Conservation (phyloP, 2,329 filamentous ascomycete genomes). For the Alternaria sp. region DNA sequence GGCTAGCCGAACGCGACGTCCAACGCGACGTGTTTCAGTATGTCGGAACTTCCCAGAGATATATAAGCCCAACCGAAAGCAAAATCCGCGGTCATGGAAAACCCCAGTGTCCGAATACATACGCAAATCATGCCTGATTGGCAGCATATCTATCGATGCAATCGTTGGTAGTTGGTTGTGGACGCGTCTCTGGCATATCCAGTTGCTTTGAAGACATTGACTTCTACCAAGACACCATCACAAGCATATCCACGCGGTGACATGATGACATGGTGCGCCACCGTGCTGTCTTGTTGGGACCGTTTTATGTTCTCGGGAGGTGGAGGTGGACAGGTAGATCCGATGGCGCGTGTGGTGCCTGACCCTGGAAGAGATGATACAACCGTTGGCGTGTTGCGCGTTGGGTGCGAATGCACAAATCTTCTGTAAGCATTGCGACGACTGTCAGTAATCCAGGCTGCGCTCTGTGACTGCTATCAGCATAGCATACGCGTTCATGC, state of each 20-base stretch:
- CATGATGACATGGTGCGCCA: not conserved
- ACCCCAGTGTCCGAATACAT: not conserved
- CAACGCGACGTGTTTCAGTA: slow-evolving; percentile 17
- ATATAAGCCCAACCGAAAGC: not conserved
- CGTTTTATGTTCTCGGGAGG: not conserved
- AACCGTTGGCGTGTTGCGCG: not conserved
- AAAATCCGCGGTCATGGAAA: not conserved
- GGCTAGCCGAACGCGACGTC: not conserved
- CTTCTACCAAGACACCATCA: not conserved
- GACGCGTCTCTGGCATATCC: not conserved
- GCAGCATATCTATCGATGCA: not conserved
- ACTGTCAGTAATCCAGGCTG: not conserved
- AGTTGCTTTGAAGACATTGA: not conserved
- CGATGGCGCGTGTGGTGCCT: not conserved
- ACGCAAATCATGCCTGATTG: not conserved
- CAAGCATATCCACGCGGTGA: not conserved
- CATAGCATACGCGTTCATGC: not conserved
- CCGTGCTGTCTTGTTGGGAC: not conserved
- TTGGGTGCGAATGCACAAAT: not conserved
- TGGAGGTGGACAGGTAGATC: not conserved
- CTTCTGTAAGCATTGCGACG: not conserved
- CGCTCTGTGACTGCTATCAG: not conserved
- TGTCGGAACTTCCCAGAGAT: slow-evolving; percentile 3
- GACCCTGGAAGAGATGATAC: not conserved
- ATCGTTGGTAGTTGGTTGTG: not conserved